Percentiles rank a stretch among this genome's conserved stretches.
Evolutionary conservation across 2,329 filamentous ascomycete species (phyloP).

Genomic region (Cladophialophora immunda): DNA sequence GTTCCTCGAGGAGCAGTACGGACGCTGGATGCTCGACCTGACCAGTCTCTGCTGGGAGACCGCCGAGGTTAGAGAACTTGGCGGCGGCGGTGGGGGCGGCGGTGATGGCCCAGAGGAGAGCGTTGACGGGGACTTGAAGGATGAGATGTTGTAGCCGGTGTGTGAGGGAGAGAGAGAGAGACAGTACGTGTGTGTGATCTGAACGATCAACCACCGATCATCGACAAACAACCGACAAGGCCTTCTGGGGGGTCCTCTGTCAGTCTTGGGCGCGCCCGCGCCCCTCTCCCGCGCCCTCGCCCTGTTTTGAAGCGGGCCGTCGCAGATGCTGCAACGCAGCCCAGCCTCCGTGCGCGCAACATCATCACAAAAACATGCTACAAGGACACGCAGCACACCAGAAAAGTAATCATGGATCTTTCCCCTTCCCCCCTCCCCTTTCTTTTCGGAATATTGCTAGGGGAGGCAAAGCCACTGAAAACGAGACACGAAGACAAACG

Average conservation of each 20-base stretch:
- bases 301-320: conserved; percentile 16
- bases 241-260: not conserved
- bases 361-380: not conserved
- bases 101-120: conserved; percentile 23
- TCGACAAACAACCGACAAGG: too few species aligned
- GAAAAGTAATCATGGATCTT: not conserved
- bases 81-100: conserved; percentile 27
- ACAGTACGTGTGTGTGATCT: not conserved
- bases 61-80: conserved; percentile 39
- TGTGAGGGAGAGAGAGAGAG: not conserved
- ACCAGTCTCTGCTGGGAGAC: conserved; percentile 40
- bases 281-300: not conserved
- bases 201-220: not conserved
- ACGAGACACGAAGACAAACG: not conserved
- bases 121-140: conserved; percentile 30
- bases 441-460: not conserved
- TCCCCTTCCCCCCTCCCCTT: too few species aligned
- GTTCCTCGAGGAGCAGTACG: conserved; percentile 41
- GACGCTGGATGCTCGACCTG: conserved; percentile 38
- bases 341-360: not conserved
- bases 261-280: not conserved
- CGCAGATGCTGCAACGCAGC: not conserved
- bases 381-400: not conserved
- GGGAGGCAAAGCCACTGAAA: not conserved
- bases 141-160: conserved; percentile 30